phyloP scores from a whole-genome alignment of 2,329 filamentous ascomycete genomes.

The Colletotrichum filicis region DNA sequence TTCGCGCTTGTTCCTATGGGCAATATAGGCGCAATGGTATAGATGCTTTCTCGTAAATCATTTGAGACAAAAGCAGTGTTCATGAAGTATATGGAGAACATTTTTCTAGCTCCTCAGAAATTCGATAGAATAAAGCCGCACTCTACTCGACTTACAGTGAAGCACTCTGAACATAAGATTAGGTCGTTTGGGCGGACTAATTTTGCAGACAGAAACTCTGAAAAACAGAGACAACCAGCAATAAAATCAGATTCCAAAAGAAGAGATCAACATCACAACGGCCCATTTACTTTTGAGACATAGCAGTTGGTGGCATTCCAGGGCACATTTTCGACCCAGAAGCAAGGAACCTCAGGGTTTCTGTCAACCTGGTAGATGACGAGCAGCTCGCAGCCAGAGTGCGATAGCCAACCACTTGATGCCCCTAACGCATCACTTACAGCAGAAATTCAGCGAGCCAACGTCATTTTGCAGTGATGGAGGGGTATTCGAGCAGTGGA shows the following conservation, averaged over 20 bases:
- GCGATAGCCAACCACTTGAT: not conserved
- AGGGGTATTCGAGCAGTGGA: constrained; percentile 25
- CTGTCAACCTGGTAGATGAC: not conserved
- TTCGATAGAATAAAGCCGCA: not conserved
- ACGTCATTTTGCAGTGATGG: constrained; percentile 35
- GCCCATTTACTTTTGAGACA: not conserved
- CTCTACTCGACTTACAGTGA: not conserved
- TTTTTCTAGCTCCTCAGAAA: not conserved
- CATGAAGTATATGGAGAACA: not conserved
- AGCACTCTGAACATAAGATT: not conserved
- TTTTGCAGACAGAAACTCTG: not conserved
- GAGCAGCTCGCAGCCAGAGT: not conserved
- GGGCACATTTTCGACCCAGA: not conserved
- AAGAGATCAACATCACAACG: not conserved
- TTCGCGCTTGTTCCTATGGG: not conserved
- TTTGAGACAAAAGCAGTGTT: not conserved
- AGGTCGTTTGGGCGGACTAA: too few relatives aligned
- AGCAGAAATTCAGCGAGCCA: constrained; percentile 13
- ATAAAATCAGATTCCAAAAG: not conserved
- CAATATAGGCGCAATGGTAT: not conserved
- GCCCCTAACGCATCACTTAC: constrained; percentile 30
- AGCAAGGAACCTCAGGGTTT: not conserved
- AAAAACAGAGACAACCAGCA: not conserved
- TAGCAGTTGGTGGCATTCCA: not conserved
- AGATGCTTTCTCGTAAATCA: not conserved